Evolutionary conservation across 257 asterid species (phyloP).

Genomic region (Solanum lignicaule): DNA sequence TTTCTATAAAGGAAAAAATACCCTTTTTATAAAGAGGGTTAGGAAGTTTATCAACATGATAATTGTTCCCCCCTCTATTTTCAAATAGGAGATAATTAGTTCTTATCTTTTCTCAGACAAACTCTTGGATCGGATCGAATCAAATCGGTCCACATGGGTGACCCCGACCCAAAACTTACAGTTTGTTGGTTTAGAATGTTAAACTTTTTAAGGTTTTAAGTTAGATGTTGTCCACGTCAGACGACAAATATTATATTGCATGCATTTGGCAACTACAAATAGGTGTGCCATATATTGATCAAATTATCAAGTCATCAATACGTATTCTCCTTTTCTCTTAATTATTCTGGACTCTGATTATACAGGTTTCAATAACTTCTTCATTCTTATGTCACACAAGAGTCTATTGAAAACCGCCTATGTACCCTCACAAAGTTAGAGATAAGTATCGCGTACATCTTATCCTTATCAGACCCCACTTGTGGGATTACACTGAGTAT

Average conservation of each 20-base stretch:
- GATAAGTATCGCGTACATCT: background rate
- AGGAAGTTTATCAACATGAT: too few relatives aligned
- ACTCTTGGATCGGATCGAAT: background rate
- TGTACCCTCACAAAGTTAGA: background rate
- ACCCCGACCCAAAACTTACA: background rate
- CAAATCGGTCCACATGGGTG: background rate
- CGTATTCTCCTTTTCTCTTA: background rate
- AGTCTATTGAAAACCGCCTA: background rate
- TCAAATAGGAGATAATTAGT: too few relatives aligned
- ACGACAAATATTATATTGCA: background rate
- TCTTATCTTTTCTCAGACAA: too few relatives aligned
- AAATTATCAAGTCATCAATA: background rate
- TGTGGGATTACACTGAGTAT: background rate
- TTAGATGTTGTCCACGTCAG: background rate
- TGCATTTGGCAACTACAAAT: background rate
- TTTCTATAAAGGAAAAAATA: too few relatives aligned
- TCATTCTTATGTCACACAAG: background rate
- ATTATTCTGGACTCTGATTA: background rate
- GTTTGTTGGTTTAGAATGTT: background rate
- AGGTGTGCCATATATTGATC: background rate
- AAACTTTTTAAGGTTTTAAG: background rate
- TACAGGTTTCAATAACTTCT: background rate
- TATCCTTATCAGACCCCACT: background rate
- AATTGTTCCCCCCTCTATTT: too few relatives aligned
- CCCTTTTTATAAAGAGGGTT: too few relatives aligned